A percentile compares a stretch with the other conserved stretches of the same genome.
Conservation (phyloP, 2,329 filamentous ascomycete species). For the Penicillium sp. region DNA sequence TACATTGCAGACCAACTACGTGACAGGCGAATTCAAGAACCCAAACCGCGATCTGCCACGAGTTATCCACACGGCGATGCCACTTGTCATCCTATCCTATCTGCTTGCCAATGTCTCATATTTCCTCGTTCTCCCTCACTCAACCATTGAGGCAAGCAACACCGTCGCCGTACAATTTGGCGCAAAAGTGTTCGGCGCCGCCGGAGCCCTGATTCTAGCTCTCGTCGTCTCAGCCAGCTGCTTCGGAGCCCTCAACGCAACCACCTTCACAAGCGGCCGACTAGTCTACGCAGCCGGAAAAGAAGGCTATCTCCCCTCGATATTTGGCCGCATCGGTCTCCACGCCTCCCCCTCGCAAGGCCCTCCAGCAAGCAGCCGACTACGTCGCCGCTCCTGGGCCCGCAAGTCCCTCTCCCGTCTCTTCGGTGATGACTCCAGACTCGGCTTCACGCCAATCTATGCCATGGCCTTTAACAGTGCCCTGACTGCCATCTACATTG, state of each 20-base stretch:
- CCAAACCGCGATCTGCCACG: constrained; percentile 84
- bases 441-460: constrained; percentile 93
- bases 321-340: constrained; percentile 82
- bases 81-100: constrained; percentile 86
- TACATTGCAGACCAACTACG: constrained; percentile 74
- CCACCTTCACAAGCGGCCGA: constrained; percentile 87
- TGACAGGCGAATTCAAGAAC: constrained; percentile 94
- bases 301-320: constrained; percentile 82
- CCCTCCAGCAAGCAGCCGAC: constrained; percentile 32
- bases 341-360: constrained; percentile 38
- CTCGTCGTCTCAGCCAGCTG: constrained; percentile 88
- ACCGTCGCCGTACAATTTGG: constrained; percentile 97
- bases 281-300: constrained; percentile 93
- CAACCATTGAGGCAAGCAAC: constrained; percentile 80
- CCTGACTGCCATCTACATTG: constrained; percentile 74
- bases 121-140: constrained; percentile 84
- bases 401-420: constrained; percentile 60
- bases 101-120: constrained; percentile 89
- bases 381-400: constrained; percentile 54
- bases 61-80: constrained; percentile 95
- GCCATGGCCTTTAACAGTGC: constrained; percentile 79
- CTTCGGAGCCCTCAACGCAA: constrained; percentile 91
- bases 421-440: constrained; percentile 72
- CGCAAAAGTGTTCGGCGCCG: constrained; percentile 79
- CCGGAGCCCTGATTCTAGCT: constrained; percentile 79